These are phyloP conservation scores for Boletus albobrunnescens DNA, from an alignment of 1,284 basidiomycete species.

Conservation along the genomic window DNA sequence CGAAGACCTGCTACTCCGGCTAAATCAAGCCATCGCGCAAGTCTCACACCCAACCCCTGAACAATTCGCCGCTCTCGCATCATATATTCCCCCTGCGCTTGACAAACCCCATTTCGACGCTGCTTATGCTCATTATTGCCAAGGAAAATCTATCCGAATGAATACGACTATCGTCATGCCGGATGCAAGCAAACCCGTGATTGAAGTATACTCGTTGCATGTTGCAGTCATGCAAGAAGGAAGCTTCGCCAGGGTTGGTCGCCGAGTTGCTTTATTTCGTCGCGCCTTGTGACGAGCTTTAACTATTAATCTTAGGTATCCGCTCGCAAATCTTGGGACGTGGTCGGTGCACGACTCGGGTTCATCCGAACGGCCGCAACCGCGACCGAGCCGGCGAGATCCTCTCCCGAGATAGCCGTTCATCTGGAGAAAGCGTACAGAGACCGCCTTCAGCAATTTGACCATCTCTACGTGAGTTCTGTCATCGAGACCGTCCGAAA, in stretches of 20 bases:
- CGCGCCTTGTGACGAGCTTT: slow-evolving; percentile 3
- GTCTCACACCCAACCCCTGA: slow-evolving; percentile 24
- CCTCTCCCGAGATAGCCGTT: slow-evolving; percentile 24
- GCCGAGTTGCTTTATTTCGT: slow-evolving; percentile 7
- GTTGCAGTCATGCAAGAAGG: slow-evolving; percentile 35
- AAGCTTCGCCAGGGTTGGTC: slow-evolving; percentile 29
- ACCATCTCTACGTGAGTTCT: slow-evolving; percentile 35
- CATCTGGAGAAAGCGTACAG: slow-evolving; percentile 29
- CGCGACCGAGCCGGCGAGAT: slow-evolving; percentile 23
- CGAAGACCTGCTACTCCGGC: slow-evolving; percentile 27
- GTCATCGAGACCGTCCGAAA: slow-evolving; percentile 33
- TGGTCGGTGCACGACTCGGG: slow-evolving; percentile 31
- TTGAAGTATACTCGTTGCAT: slow-evolving; percentile 33
- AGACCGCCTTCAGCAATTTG: slow-evolving; percentile 34
- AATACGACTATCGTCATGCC: slow-evolving; percentile 32
- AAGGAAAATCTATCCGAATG: slow-evolving; percentile 27
- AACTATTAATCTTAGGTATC: slow-evolving; percentile 23
- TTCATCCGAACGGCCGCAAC: slow-evolving; percentile 25
- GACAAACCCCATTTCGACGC: slow-evolving; percentile 31
- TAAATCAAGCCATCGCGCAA: slow-evolving; percentile 30
- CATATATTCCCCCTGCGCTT: slow-evolving; percentile 31
- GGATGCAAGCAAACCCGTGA: slow-evolving; percentile 25
- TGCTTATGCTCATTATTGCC: slow-evolving; percentile 31
- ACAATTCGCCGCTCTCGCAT: slow-evolving; percentile 28
- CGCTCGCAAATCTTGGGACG: slow-evolving; percentile 28